Percentiles rank a stretch among this genome's conserved stretches.
Evolutionary conservation across 2,329 filamentous ascomycete species (phyloP).

Genomic region (Diplodia scrobiculata): DNA sequence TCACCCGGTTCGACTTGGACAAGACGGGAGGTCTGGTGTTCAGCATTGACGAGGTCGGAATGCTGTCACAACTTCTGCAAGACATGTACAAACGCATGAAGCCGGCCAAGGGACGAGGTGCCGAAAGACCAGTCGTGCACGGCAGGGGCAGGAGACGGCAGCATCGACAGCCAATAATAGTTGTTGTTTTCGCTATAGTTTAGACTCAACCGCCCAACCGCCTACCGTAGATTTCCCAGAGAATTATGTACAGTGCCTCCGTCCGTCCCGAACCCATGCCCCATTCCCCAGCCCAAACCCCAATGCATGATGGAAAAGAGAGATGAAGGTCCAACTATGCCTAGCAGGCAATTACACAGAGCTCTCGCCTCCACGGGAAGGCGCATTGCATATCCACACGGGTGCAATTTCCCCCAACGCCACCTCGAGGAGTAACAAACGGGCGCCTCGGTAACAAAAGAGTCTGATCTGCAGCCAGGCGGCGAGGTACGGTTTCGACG

Average conservation of each 20-base stretch:
- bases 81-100: constrained; percentile 11
- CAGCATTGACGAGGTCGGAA: neutral
- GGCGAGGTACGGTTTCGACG: constrained; percentile 9
- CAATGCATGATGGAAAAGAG: constrained; percentile 8
- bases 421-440: neutral
- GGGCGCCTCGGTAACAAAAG: constrained; percentile 1
- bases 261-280: neutral
- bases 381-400: constrained; percentile 5
- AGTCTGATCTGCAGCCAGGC: constrained; percentile 16
- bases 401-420: constrained; percentile 15
- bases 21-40: neutral
- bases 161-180: neutral
- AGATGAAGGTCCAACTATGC: neutral
- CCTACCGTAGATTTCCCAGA: neutral
- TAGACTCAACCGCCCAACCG: constrained; percentile 7
- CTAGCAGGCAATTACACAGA: constrained; percentile 10
- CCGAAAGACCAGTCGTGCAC: neutral
- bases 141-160: neutral
- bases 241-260: neutral
- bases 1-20: neutral
- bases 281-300: neutral
- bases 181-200: neutral
- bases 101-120: neutral
- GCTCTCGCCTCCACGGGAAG: neutral
- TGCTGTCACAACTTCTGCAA: neutral